Evolutionary conservation across 768 basidiomycete species (phyloP), one percentile per base, ranked within the genome.

Genomic region (Leccinum imitatum): DNA sequence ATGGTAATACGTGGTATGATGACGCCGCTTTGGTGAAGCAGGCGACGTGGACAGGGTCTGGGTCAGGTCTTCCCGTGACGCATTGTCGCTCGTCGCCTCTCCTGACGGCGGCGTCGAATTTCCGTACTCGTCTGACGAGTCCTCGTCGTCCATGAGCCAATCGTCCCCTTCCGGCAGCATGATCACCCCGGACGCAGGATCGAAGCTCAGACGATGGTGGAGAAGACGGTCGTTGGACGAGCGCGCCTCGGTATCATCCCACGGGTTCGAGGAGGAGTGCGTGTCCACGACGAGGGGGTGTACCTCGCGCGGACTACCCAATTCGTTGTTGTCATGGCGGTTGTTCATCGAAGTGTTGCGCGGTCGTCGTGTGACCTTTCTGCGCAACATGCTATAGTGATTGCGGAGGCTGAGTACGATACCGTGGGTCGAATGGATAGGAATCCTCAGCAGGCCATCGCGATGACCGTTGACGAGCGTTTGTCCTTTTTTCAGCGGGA

Each of bases 101-200:
- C 63, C 68, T 47, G 58, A 69, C 46, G 57, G 66, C 53, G 67
- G 70, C 47, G 69, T 75, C 57, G 48, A 27, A 50, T 63, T 69
- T 47, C 78, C 79, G 59, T 78, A 82, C 58, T 79, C 78, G 56
- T 79, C 76, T 59, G 80, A 80, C 41, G 70, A 71, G 21, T 76
- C 68, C 6, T 80, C 81, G 25, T 86, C 86, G 37, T 79, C 83
- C 9, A 80, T 76, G 63, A 88, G 74, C 84, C 89, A 90, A 63
- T 83, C 81, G 31, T 78, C 82, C 63, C 86, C 82, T 41, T 94
- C 92, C 0, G 93, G 92, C 3, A 95, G 75, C 80, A 89, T 88
- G 63, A 95, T 95, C 37, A 95, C 91, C 1, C 94, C 94, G 3
- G 90, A 90, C 5, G 86, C 92, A 53, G 86, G 87, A 69, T 95